Conservation (phyloP, 1,284 basidiomycete species). For the Pisolithus thermaeus region DNA sequence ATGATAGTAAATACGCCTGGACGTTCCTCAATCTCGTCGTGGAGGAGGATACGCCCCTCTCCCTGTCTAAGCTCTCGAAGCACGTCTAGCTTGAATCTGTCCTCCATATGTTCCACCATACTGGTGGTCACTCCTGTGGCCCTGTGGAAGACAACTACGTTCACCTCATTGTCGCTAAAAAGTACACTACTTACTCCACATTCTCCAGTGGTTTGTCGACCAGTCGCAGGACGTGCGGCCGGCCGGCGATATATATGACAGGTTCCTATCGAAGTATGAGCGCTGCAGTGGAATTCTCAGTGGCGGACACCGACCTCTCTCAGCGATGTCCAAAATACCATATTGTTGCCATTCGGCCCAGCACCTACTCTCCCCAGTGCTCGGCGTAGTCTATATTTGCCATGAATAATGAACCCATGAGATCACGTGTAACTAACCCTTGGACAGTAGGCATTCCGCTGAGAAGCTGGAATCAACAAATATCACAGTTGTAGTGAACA, state of each 20-base stretch:
- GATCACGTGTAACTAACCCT: slow-evolving; percentile 46
- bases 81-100: slow-evolving; percentile 85
- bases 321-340: slow-evolving; percentile 86
- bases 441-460: slow-evolving; percentile 88
- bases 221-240: slow-evolving; percentile 91
- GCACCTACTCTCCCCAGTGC: slow-evolving; percentile 82
- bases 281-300: slow-evolving; percentile 1
- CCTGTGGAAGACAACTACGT: slow-evolving; percentile 34
- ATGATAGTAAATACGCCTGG: slow-evolving; percentile 87
- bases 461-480: slow-evolving; percentile 2
- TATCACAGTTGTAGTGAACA: background rate
- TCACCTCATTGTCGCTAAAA: background rate
- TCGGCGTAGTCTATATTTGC: slow-evolving; percentile 54
- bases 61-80: slow-evolving; percentile 71
- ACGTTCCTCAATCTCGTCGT: slow-evolving; percentile 94
- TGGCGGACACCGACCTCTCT: slow-evolving; percentile 56
- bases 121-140: slow-evolving; percentile 92
- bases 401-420: background rate
- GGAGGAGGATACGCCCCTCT: slow-evolving; percentile 82
- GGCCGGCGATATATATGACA: slow-evolving; percentile 85
- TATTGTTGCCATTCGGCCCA: slow-evolving; percentile 63
- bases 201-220: slow-evolving; percentile 88
- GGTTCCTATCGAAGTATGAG: slow-evolving; percentile 62
- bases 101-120: slow-evolving; percentile 93
- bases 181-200: slow-evolving; percentile 63